Evolutionary conservation across 805 yeast genomes (phyloP), one percentile per base, ranked within the genome.

Genomic region (Yamadazyma endophytica): DNA sequence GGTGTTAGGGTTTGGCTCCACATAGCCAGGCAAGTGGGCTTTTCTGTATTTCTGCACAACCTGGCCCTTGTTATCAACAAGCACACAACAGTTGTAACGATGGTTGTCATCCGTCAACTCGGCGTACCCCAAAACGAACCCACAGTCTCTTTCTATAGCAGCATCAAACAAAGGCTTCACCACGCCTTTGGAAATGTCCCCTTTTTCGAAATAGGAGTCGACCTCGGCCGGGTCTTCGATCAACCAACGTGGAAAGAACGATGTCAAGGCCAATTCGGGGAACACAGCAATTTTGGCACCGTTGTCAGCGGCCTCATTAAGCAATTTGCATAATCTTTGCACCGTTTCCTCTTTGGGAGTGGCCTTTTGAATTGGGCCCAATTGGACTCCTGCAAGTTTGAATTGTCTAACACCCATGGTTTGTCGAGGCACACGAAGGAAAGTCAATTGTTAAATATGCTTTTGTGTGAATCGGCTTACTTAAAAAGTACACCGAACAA

Each of bases 171-270:
- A 44, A 14, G 61, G 58, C 28, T 49, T 51, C 11, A 52, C 36
- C 2, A 39, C 51, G 18, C 42, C 49, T 29, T 46, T 29, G 11
- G 57, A 40, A 26, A 61, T 46, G 29, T 61, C 64, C 11, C 65
- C 63, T 21, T 44, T 47, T 34, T 59, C 66, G 28, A 59, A 61
- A 34, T 41, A 61, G 3, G 43, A 37, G 37, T 61, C 66, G 6
- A 59, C 49, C 33, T 61, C 66, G 12, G 47, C 50, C 36, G 54
- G 61, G 6, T 52, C 37, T 23, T 54, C 51, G 28, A 61, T 54
- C 23, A 30, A 40, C 59, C 61, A 56, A 33, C 63, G 46, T 28
- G 67, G 63, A 38, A 61, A 61, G 36, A 61, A 61, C 1, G 63
- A 46, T 1, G 66, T 56, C 13, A 61, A 42, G 4, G 56, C 45